Base-by-base conservation (phyloP, 2,329 filamentous ascomycete species). In the Macrophomina pseudophaseolina region DNA sequence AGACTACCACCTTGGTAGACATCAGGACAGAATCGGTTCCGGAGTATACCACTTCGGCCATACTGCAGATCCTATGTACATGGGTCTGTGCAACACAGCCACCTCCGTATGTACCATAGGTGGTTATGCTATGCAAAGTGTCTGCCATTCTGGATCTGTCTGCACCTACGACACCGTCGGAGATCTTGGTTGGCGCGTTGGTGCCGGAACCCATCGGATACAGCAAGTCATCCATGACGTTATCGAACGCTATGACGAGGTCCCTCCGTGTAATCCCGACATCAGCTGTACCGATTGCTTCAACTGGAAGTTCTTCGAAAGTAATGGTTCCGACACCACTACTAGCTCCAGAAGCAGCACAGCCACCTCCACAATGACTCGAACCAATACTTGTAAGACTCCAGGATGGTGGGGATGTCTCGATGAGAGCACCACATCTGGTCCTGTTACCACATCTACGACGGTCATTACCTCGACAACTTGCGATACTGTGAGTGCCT, bases 271-370 rank as follows among this genome's bases (percentile, higher is more conserved):
- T 78, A 86, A 86, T 64, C 84, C 86, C 35, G 94, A 94, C 6
- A 85, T 88, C 63, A 84, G 88, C 70, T 98, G 95, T 76, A 88
- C 91, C 48, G 95, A 99, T 76, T 98, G 94, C 74, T 92, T 88
- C 67, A 89, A 90, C 66, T 98, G 95, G 95, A 96, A 97, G 74
- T 97, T 93, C 83, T 96, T 92, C 74, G 90, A 94, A 78, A 97
- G 93, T 76, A 97, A 97, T 75, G 91, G 91, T 35, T 95, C 91
- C 1, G 90, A 94, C 69, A 86, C 84, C 1, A 93, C 89, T 0
- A 91, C 90, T 2, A 76, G 78, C 6, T 76, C 72, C 0, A 88
- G 88, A 0, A 84, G 76, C 0, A 83, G 87, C 1, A 83, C 81
- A 3, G 84, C 85, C 0, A 86, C 86, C 1, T 85, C 86, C 51